A percentile compares a stretch with the other conserved stretches of the same genome.
Evolutionary conservation across 352 stramenopile species (phyloP).

Genomic region (Ophiocytium majus): DNA sequence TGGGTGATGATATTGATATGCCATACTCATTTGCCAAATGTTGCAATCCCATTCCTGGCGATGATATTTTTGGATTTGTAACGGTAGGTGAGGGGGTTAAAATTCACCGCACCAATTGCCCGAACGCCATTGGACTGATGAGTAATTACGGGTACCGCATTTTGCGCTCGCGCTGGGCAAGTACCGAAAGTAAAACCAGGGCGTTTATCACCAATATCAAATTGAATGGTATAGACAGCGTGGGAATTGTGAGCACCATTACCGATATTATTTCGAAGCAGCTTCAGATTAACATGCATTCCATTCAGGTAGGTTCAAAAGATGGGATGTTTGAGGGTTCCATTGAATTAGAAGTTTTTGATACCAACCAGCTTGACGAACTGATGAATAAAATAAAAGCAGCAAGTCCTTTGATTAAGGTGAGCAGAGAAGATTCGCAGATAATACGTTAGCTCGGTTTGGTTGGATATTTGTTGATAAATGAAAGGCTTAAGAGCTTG

Average conservation of each 20-base stretch:
- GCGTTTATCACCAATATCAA: background rate
- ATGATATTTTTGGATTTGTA: constrained; percentile 5
- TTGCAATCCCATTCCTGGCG: constrained; percentile 1
- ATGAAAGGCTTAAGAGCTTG: no score
- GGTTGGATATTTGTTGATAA: no score
- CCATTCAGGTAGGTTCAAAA: background rate
- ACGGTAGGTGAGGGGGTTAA: constrained; percentile 5
- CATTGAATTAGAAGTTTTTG: background rate
- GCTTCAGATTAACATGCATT: background rate
- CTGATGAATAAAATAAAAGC: background rate
- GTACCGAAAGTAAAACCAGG: background rate
- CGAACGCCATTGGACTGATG: background rate
- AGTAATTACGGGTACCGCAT: background rate
- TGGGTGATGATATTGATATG: background rate
- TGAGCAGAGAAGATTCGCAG: background rate
- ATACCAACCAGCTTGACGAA: background rate
- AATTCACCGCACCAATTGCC: background rate
- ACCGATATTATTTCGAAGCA: background rate
- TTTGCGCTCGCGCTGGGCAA: background rate
- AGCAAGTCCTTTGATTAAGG: background rate
- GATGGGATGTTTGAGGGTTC: background rate
- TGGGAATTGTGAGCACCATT: background rate
- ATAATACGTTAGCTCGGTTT: background rate
- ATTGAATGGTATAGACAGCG: background rate
- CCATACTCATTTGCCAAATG: background rate